Conservation (phyloP, 2,329 filamentous ascomycete species). For the Hirsutella minnesotensis region DNA sequence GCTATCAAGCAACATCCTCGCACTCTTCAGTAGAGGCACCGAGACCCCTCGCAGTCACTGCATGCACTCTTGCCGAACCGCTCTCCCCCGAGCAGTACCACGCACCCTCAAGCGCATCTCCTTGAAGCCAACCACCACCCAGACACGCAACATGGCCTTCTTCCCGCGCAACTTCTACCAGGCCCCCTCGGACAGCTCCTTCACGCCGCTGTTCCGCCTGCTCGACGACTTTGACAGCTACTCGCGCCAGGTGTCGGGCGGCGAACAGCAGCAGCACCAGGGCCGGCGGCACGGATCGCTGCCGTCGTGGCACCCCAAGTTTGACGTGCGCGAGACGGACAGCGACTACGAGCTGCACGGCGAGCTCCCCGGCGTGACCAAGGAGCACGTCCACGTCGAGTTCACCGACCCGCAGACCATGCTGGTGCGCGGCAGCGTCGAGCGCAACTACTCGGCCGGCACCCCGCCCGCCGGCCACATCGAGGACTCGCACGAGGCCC, state of each 20-base stretch:
- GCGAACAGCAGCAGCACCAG: slow-evolving; percentile 13
- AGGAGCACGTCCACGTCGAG: slow-evolving; percentile 65
- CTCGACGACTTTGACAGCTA: slow-evolving; percentile 53
- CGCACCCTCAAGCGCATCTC: slow-evolving; percentile 14
- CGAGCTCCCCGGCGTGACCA: slow-evolving; percentile 64
- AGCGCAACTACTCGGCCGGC: slow-evolving; percentile 49
- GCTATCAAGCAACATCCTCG: no score
- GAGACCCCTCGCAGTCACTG: no score
- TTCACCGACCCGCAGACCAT: slow-evolving; percentile 68
- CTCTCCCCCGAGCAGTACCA: slow-evolving; percentile 12
- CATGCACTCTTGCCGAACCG: slow-evolving; percentile 13
- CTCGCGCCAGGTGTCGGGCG: slow-evolving; percentile 27
- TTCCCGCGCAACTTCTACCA: slow-evolving; percentile 43
- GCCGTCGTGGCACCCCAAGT: slow-evolving; percentile 60
- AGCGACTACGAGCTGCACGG: slow-evolving; percentile 65
- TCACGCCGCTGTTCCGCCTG: slow-evolving; percentile 50
- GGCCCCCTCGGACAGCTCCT: slow-evolving; percentile 32
- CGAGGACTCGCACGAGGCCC: slow-evolving; percentile 23
- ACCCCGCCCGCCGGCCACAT: slow-evolving; percentile 34
- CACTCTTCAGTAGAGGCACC: no score
- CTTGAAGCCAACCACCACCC: slow-evolving; percentile 10
- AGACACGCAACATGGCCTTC: slow-evolving; percentile 42
- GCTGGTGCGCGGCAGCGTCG: slow-evolving; percentile 55
- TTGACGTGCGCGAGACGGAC: slow-evolving; percentile 63
- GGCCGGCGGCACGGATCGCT: slow-evolving; percentile 13